Conservation (phyloP, 148 eudicot species). For the Silene uniflora region DNA sequence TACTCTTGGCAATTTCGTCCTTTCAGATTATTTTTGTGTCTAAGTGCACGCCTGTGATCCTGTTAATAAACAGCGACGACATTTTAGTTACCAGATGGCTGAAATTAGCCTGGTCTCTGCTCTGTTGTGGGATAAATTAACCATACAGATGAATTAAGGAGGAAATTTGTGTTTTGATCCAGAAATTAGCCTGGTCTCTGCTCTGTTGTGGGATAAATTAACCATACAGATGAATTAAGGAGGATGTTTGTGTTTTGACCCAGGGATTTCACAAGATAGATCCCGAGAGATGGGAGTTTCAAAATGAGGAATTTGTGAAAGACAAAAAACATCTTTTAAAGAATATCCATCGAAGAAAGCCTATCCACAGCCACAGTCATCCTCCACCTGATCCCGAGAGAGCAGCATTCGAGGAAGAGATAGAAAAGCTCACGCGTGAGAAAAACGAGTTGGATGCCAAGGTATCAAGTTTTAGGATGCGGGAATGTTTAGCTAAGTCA, state of each 20-base stretch:
- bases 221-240: conserved; percentile 7
- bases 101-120: background rate
- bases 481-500: conserved; percentile 50
- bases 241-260: conserved; percentile 8
- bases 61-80: background rate
- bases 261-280: conserved; percentile 95
- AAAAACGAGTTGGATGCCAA: conserved; percentile 55
- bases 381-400: conserved; percentile 85
- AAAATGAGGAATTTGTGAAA: conserved; percentile 80
- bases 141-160: conserved; percentile 6
- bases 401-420: conserved; percentile 80
- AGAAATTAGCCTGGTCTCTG: too few species aligned
- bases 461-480: conserved; percentile 39
- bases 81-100: background rate
- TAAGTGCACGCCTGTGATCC: background rate
- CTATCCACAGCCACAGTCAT: conserved; percentile 90
- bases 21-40: background rate
- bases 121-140: background rate
- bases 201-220: background rate
- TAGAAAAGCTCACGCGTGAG: conserved; percentile 72
- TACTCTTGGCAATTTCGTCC: background rate
- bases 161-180: conserved; percentile 15
- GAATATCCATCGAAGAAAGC: conserved; percentile 89
- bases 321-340: conserved; percentile 76
- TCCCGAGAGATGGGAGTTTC: conserved; percentile 95